A percentile compares a stretch with the other conserved stretches of the same genome.
Evolutionary conservation across 805 yeast genomes (phyloP).

Genomic region (Danielia oregonensis): DNA sequence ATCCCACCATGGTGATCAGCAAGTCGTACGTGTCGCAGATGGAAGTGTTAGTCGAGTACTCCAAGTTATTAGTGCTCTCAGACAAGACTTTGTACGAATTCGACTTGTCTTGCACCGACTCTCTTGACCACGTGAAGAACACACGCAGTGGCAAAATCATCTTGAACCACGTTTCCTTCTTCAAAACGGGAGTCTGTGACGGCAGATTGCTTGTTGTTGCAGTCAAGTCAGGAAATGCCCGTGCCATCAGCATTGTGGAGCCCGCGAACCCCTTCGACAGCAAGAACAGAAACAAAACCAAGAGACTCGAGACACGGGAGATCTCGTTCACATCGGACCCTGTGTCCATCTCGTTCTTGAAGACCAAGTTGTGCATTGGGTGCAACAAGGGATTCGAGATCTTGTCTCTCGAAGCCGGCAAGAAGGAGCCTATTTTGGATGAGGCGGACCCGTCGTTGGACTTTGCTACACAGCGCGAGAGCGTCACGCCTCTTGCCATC

Average conservation of each 20-base stretch:
- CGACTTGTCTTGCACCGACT: conserved; percentile 55
- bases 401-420: conserved; percentile 77
- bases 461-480: conserved; percentile 79
- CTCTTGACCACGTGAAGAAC: conserved; percentile 46
- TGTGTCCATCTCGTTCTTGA: conserved; percentile 83
- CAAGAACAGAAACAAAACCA: conserved; percentile 59
- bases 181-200: conserved; percentile 88
- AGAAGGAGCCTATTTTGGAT: conserved; percentile 84
- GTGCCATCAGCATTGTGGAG: conserved; percentile 80
- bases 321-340: conserved; percentile 85
- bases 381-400: conserved; percentile 96
- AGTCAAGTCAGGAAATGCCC: conserved; percentile 76
- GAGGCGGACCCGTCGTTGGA: conserved; percentile 98
- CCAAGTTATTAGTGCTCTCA: conserved; percentile 71
- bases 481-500: conserved; percentile 82
- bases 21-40: conserved; percentile 80
- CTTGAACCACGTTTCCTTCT: conserved; percentile 83
- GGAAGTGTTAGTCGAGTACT: conserved; percentile 89
- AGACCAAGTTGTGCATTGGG: conserved; percentile 87
- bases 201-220: conserved; percentile 88
- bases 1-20: conserved; percentile 72
- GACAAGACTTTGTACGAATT: conserved; percentile 79
- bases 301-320: conserved; percentile 67
- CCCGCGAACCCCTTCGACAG: conserved; percentile 72
- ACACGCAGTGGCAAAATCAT: conserved; percentile 71